Evolutionary conservation across 176 grass and related monocot genomes (phyloP).

Genomic region (Juncus effusus): DNA sequence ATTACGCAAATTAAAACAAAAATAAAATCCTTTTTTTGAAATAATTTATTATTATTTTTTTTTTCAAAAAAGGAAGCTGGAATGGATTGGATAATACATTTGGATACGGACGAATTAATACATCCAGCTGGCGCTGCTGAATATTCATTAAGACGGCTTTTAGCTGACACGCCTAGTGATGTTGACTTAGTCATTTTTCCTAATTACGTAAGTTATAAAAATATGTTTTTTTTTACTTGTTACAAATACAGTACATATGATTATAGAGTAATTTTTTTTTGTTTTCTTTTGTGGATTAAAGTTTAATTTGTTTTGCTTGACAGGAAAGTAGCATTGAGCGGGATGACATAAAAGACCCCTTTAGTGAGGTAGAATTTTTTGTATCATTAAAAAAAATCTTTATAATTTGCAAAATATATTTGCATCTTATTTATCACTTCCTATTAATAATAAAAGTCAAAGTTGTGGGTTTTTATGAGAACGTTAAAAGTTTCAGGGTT

Average conservation of each 20-base stretch:
- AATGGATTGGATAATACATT: slow-evolving; percentile 99
- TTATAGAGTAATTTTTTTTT: background rate
- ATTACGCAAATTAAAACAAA: background rate
- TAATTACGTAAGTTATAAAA: slow-evolving; percentile 78
- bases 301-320: slow-evolving; percentile 12
- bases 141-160: slow-evolving; percentile 66
- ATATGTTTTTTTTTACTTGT: background rate
- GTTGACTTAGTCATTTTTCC: slow-evolving; percentile 96
- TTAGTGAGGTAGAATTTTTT: slow-evolving; percentile 59
- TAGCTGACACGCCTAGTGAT: slow-evolving; percentile 54
- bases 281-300: too few species aligned
- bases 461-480: too few species aligned
- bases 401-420: too few species aligned
- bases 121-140: slow-evolving; percentile 67
- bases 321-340: slow-evolving; percentile 86
- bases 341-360: slow-evolving; percentile 88
- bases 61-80: slow-evolving; percentile 51
- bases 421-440: too few species aligned
- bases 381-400: too few species aligned
- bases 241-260: background rate
- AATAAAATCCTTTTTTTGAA: background rate
- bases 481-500: too few species aligned
- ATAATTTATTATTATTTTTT: slow-evolving; percentile 3
- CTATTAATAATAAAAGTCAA: too few species aligned
- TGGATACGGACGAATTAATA: slow-evolving; percentile 91